Base-by-base conservation (phyloP, 768 basidiomycete genomes). In the Myochromella boudieri region DNA sequence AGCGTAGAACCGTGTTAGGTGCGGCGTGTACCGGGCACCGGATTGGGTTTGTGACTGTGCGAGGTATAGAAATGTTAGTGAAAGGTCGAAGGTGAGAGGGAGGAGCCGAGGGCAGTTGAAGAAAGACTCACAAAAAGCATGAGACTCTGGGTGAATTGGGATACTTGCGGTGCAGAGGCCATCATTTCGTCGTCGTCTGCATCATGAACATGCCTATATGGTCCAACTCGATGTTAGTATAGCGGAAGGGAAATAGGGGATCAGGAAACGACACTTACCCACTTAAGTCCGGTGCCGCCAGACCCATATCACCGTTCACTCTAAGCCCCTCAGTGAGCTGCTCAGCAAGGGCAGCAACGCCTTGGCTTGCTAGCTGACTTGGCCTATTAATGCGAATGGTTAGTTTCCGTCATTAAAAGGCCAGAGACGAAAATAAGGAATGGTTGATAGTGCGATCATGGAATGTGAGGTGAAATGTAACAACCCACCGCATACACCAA, bases 41-140 rank as follows among this genome's bases (percentile, higher is more conserved):
- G 69, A 67, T 68, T 90, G 87, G 0, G 90, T 91, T 76, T 94
- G 87, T 0, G 90, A 88, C 91, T 94, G 56, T n/a, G n/a, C n/a
- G n/a, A n/a, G 0, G 22, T 0, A 26, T 3, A 20, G 11, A n/a
- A n/a, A 15, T 37, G 12, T 18, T 21, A 32, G 31, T 25, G 24
- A 33, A 27, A 20, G 42, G 32, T 21, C 36, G 22, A 27, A 25
- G 33, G 15, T 9, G 41, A 4, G 14, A 24, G 14, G 27, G 6
- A 37, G 15, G 6, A 21, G 17, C 39, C 34, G 29, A 6, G 42
- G 6, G 48, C 15, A 36, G 22, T 25, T 6, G 38, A 17, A 34
- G 28, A 22, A 24, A 46, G 48, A 75, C 87, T 47, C 55, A 92
- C 91, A 70, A 92, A 93, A 42, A 93, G 76, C 70, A 89, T 77